A percentile compares a stretch with the other conserved stretches of the same genome.
These are phyloP conservation scores for Naegleria lovaniensis DNA, from an alignment of 208 protist genomes.

Conservation along the genomic window DNA sequence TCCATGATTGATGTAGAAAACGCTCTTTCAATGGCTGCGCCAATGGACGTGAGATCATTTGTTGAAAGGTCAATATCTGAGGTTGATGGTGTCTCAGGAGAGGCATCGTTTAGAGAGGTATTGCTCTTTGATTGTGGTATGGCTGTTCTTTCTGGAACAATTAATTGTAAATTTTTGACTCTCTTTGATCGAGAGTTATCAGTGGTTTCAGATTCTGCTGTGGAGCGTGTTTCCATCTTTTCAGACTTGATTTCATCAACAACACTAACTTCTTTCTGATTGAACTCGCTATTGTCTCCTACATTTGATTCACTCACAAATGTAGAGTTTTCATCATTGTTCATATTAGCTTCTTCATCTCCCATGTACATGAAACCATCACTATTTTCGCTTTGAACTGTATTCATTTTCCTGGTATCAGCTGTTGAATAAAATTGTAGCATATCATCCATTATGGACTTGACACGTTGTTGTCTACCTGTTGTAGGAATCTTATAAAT, in stretches of 20 bases:
- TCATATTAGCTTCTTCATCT: neutral
- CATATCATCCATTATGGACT: neutral
- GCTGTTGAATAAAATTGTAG: neutral
- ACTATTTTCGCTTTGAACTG: neutral
- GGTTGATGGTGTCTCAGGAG: neutral
- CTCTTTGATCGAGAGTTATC: neutral
- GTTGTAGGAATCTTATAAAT: neutral
- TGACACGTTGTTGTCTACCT: neutral
- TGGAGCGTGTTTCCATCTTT: neutral
- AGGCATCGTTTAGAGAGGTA: neutral
- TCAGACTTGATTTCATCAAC: neutral
- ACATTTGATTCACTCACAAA: neutral
- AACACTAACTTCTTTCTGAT: neutral
- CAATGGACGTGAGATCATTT: neutral
- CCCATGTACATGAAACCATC: neutral
- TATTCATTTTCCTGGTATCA: neutral
- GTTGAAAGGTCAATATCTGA: neutral
- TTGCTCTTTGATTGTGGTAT: neutral
- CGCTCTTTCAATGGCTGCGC: slow-evolving; percentile 20
- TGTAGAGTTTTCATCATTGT: neutral
- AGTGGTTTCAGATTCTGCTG: neutral
- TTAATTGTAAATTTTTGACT: slow-evolving; percentile 7
- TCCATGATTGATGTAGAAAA: neutral
- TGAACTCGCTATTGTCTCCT: neutral
- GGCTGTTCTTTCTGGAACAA: neutral